Conservation (phyloP, 495 filamentous ascomycete genomes). For the Bryoglossum gracile region DNA sequence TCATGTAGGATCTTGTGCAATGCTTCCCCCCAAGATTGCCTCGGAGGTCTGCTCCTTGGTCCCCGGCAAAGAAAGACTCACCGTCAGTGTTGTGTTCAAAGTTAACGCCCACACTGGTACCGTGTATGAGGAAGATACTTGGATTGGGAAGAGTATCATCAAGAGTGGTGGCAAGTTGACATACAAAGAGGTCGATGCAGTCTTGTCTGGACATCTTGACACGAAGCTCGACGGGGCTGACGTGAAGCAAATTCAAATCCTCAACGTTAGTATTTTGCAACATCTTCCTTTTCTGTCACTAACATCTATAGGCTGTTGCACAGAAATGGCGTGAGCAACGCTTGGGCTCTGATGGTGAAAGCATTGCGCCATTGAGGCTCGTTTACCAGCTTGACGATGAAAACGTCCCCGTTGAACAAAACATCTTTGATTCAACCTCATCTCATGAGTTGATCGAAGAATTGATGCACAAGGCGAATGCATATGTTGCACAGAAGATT, state of each 20-base stretch:
- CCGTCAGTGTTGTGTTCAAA: constrained; percentile 86
- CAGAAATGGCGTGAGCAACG: constrained; percentile 85
- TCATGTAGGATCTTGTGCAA: constrained; percentile 73
- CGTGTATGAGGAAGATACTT: constrained; percentile 73
- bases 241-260: constrained; percentile 63
- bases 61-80: constrained; percentile 80
- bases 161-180: constrained; percentile 81
- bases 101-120: constrained; percentile 71
- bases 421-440: constrained; percentile 85
- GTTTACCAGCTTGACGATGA: constrained; percentile 96
- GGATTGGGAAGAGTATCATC: constrained; percentile 90
- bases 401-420: constrained; percentile 91
- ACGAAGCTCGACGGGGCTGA: constrained; percentile 52
- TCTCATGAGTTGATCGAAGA: constrained; percentile 95
- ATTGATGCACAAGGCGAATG: constrained; percentile 83
- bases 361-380: constrained; percentile 78
- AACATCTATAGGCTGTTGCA: constrained; percentile 46
- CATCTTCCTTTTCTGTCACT: background rate
- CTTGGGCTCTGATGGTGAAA: constrained; percentile 66
- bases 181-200: constrained; percentile 76
- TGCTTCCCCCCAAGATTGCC: constrained; percentile 80
- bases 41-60: constrained; percentile 81
- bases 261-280: constrained; percentile 39
- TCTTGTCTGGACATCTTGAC: constrained; percentile 54
- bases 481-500: constrained; percentile 80